A percentile compares a stretch with the other conserved stretches of the same genome.
Evolutionary conservation across 495 filamentous ascomycete genomes (phyloP).

Genomic region (Collariella sp.): DNA sequence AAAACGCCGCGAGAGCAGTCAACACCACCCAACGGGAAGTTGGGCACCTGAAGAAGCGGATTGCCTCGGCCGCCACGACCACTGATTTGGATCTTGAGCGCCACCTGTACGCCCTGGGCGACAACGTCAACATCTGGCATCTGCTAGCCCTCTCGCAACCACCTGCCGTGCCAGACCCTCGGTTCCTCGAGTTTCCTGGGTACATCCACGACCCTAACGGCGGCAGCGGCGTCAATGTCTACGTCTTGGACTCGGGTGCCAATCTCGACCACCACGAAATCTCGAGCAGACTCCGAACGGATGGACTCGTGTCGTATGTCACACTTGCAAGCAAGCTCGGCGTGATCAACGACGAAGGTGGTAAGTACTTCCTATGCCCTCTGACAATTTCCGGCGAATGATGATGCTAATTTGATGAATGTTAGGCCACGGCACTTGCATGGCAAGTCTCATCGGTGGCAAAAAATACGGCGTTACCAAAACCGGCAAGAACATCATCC

Average conservation of each 20-base stretch:
- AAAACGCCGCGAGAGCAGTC: not conserved
- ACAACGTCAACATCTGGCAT: not conserved
- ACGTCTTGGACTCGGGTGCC: not conserved
- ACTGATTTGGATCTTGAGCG: not conserved
- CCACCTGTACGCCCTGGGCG: not conserved
- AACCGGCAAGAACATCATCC: not conserved
- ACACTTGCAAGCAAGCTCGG: not conserved
- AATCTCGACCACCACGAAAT: not conserved
- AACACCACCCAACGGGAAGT: not conserved
- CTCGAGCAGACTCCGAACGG: not conserved
- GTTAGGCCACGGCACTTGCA: not conserved
- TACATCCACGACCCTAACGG: not conserved
- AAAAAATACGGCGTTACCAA: not conserved
- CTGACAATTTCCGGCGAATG: not conserved
- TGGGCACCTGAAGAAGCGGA: not conserved
- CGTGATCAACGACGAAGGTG: not conserved
- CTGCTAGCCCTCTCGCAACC: not conserved
- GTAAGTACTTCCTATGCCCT: not conserved
- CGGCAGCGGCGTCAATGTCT: not conserved
- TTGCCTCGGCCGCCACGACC: not conserved
- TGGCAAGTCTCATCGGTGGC: not conserved
- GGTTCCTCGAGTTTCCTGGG: not conserved
- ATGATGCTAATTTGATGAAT: not conserved
- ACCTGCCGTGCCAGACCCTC: not conserved
- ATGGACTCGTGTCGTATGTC: not conserved